Percentiles rank a stretch among this genome's conserved stretches.
phyloP scores from a whole-genome alignment of 169 alveolate species.

The Babesia microti region DNA sequence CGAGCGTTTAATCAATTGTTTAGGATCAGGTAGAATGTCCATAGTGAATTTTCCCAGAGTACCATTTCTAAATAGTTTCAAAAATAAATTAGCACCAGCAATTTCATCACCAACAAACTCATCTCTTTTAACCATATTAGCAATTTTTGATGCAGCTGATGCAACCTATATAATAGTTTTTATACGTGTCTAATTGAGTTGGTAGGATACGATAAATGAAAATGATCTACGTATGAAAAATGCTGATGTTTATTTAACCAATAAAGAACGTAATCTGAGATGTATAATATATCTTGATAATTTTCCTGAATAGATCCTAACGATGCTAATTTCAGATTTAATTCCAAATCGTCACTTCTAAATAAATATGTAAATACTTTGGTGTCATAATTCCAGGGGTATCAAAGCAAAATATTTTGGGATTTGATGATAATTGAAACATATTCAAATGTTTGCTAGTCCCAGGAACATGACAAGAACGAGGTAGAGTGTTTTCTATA shows the following conservation, averaged over 20 bases:
- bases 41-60: conserved; percentile 29
- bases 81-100: conserved; percentile 30
- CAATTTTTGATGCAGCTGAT: conserved; percentile 23
- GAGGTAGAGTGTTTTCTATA: conserved; percentile 9
- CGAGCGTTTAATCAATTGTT: too few relatives aligned
- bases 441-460: conserved; percentile 18
- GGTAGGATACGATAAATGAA: conserved; percentile 22
- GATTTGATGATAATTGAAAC: conserved; percentile 30
- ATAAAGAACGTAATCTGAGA: conserved; percentile 41
- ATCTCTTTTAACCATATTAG: conserved; percentile 17
- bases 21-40: conserved; percentile 33
- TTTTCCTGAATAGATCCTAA: conserved; percentile 37
- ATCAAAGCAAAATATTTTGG: conserved; percentile 42
- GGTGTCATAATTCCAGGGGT: conserved; percentile 51
- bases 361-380: conserved; percentile 4
- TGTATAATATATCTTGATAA: conserved; percentile 35
- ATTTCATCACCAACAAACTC: conserved; percentile 28
- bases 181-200: conserved; percentile 28
- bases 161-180: background rate
- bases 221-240: conserved; percentile 15
- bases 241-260: conserved; percentile 9
- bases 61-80: conserved; percentile 39
- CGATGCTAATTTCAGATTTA: conserved; percentile 42
- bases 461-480: conserved; percentile 21
- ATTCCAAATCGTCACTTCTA: conserved; percentile 28